Evolutionary conservation across 2,329 filamentous ascomycete species (phyloP).

Genomic region (Emergomyces africanus): DNA sequence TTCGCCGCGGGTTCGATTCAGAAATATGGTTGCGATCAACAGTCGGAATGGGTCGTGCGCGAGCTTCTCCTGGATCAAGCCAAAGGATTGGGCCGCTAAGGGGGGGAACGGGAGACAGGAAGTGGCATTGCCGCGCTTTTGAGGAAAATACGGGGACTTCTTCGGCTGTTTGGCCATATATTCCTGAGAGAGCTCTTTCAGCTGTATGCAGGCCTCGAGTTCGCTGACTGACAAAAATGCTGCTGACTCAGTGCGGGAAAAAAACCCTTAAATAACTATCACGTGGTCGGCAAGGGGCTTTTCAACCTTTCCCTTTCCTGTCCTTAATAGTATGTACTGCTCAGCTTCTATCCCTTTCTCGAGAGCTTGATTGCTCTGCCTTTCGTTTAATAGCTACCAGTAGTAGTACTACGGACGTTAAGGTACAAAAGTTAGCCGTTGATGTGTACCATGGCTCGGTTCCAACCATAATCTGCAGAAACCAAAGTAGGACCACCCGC

Average conservation of each 20-base stretch:
- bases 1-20: slow-evolving; percentile 66
- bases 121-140: slow-evolving; percentile 18
- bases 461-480: not conserved
- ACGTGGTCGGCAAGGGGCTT: too few relatives aligned
- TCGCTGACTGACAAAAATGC: too few relatives aligned
- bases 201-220: too few relatives aligned
- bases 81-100: slow-evolving; percentile 51
- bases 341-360: not conserved
- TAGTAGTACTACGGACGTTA: too few relatives aligned
- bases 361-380: not conserved
- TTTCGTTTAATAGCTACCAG: not conserved
- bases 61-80: slow-evolving; percentile 73
- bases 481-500: not conserved
- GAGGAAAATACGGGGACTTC: slow-evolving; percentile 33
- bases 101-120: slow-evolving; percentile 51
- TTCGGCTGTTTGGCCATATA: slow-evolving; percentile 16
- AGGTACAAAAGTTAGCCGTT: not conserved
- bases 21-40: slow-evolving; percentile 69
- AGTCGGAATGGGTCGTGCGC: slow-evolving; percentile 64
- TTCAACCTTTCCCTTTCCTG: not conserved
- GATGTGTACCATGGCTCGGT: not conserved
- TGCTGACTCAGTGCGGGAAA: too few relatives aligned
- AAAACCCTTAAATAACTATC: too few relatives aligned
- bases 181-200: too few relatives aligned
- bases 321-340: too few relatives aligned